Percentiles rank a stretch among this genome's conserved stretches.
Conservation (phyloP, 345 rosid species). For the Citropsis articulata region DNA sequence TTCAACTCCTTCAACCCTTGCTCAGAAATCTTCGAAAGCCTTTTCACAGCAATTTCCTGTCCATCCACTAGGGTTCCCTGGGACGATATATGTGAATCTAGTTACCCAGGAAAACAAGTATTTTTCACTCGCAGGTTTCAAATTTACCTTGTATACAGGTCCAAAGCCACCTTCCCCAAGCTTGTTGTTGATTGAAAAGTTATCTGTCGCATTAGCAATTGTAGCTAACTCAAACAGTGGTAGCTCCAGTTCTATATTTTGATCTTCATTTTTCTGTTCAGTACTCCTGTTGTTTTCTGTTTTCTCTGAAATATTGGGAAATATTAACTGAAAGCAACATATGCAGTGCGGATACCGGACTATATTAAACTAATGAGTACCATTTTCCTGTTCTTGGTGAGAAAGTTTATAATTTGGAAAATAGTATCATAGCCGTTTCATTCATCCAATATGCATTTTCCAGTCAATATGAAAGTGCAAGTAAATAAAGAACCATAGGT, state of each 20-base stretch:
- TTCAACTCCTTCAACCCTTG: no score
- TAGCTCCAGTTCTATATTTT: constrained; percentile 13
- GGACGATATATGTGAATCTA: no score
- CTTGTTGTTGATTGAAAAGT: constrained; percentile 34
- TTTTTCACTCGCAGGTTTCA: no score
- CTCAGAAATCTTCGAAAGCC: no score
- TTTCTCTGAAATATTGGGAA: neutral
- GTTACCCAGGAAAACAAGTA: no score
- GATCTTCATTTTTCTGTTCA: constrained; percentile 12
- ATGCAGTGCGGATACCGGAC: neutral
- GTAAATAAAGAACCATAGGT: no score
- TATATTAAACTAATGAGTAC: neutral
- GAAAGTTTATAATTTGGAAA: no score
- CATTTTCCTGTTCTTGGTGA: neutral
- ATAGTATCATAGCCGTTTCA: no score
- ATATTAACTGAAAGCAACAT: neutral
- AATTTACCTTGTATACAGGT: constrained; percentile 25
- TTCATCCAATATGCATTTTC: no score
- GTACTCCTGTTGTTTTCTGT: no score
- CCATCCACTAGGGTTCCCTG: no score
- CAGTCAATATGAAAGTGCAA: neutral
- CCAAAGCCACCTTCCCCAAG: constrained; percentile 49
- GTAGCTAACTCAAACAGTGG: constrained; percentile 15
- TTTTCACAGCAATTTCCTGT: no score
- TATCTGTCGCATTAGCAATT: constrained; percentile 22